Conservation (phyloP, 352 stramenopile genomes). For the Albugo laibachii region DNA sequence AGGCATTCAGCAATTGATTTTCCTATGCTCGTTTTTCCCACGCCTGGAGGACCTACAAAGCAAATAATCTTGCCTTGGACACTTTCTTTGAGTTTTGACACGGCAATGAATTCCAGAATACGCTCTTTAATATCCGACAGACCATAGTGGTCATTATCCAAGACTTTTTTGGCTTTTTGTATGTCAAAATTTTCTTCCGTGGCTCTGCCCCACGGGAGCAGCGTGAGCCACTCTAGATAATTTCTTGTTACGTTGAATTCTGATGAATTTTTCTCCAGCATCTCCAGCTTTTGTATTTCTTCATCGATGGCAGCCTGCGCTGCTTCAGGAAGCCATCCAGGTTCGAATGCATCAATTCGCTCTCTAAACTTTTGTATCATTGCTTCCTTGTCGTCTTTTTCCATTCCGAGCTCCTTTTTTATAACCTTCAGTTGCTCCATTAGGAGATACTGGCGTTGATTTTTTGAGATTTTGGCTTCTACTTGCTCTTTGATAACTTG, state of each 20-base stretch:
- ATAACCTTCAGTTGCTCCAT: conserved; percentile 98
- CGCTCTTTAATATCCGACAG: conserved; percentile 97
- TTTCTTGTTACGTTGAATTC: conserved; percentile 98
- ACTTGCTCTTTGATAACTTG: conserved; percentile 92
- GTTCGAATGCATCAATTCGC: conserved; percentile 33
- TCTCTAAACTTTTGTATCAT: conserved; percentile 94
- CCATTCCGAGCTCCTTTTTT: conserved; percentile 98
- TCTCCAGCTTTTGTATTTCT: conserved; percentile 94
- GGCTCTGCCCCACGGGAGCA: conserved; percentile 91
- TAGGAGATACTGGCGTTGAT: conserved; percentile 96
- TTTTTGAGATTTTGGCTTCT: conserved; percentile 86
- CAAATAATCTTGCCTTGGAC: conserved; percentile 97
- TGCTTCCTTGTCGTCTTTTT: conserved; percentile 98
- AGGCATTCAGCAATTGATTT: conserved; percentile 92
- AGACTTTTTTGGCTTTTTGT: conserved; percentile 74
- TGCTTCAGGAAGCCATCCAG: conserved; percentile 36
- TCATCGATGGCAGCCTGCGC: conserved; percentile 93
- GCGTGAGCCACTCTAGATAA: conserved; percentile 97
- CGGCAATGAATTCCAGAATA: conserved; percentile 98
- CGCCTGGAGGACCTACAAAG: conserved; percentile 87
- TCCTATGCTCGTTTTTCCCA: conserved; percentile 90
- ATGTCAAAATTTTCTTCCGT: conserved; percentile 96
- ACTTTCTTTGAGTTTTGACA: conserved; percentile 91
- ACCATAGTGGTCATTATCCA: conserved; percentile 97
- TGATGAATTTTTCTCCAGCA: conserved; percentile 95